These are phyloP conservation scores for Paramecium biaurelia DNA, from an alignment of 73 alveolate species.

Conservation along the genomic window DNA sequence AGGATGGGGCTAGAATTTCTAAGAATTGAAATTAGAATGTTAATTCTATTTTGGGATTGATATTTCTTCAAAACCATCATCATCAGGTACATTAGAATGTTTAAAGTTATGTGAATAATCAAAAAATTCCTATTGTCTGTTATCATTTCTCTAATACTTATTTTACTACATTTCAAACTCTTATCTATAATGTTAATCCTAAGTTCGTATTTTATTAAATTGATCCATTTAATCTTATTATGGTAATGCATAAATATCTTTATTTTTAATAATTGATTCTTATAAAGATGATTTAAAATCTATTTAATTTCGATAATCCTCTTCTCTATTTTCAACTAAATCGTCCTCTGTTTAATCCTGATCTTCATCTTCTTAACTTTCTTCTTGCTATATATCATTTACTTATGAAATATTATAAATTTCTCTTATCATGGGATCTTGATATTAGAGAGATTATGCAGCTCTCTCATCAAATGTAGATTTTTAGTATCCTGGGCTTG, in stretches of 20 bases:
- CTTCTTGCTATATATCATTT: not conserved
- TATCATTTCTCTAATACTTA: not conserved
- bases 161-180: not conserved
- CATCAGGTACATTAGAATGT: not conserved
- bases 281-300: not conserved
- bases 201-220: not conserved
- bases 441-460: not conserved
- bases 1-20: not conserved
- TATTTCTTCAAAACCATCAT: not conserved
- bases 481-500: not conserved
- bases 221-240: not conserved
- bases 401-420: not conserved
- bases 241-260: not conserved
- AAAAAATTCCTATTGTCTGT: not conserved
- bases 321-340: not conserved
- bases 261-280: not conserved
- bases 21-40: not conserved
- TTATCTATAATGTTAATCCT: not conserved
- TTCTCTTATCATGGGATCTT: not conserved
- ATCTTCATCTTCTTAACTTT: not conserved
- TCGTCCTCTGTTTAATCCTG: not conserved
- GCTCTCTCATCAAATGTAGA: not conserved
- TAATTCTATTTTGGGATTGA: not conserved
- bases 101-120: not conserved
- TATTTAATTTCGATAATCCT: not conserved